Base-by-base conservation (phyloP, 192 early-diverging fungal species). In the Chytriomyces confervae region DNA sequence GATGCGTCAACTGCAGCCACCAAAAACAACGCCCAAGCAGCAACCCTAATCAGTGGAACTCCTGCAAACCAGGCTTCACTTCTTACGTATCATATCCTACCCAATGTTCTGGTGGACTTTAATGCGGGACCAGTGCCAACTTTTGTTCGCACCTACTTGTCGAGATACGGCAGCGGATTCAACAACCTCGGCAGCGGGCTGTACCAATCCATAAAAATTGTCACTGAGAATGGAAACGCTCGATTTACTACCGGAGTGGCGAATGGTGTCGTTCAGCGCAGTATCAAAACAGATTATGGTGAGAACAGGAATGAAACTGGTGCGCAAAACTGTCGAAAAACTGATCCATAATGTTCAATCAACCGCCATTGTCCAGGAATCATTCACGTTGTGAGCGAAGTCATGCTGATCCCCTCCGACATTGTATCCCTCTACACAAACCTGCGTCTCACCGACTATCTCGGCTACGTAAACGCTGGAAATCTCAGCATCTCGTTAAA, bases 41-140 rank as follows among this genome's bases (percentile, higher is more conserved):
- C 69, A 43, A 29, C 23, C 8, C 16, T 20, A 13, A 57, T 57
- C 16, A n/a, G 13, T 5, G 20, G 16, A n/a, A 75, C 24, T 11
- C 49, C 63, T 7, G 43, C 16, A 3, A 65, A 67, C 65, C 48
- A 63, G 20, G 70, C 78, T 24, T 47, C 63, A 1, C 50, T 75
- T 6, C 20, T 79, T 46, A 61, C 71, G 5, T 79, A 79, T 50
- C 78, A 79, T 47, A 69, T 79, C 72, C 74, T 79, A 43, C 72
- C 72, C 3, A 47, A 66, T 11, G 10, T 18, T 5, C 53, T 75
- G 1, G 48, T 79, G 46, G 62, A 79, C 27, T 71, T 79, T 49
- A 50, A 44, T 47, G 45, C 61, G 8, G n/a, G 18, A n/a, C 44
- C 50, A 2, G 7, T 29, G 16, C 74, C 74, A 13, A 13, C 53